A percentile compares a stretch with the other conserved stretches of the same genome.
These are phyloP conservation scores for Plenodomus tracheiphilus DNA, from an alignment of 2,329 filamentous ascomycete species.

Conservation along the genomic window DNA sequence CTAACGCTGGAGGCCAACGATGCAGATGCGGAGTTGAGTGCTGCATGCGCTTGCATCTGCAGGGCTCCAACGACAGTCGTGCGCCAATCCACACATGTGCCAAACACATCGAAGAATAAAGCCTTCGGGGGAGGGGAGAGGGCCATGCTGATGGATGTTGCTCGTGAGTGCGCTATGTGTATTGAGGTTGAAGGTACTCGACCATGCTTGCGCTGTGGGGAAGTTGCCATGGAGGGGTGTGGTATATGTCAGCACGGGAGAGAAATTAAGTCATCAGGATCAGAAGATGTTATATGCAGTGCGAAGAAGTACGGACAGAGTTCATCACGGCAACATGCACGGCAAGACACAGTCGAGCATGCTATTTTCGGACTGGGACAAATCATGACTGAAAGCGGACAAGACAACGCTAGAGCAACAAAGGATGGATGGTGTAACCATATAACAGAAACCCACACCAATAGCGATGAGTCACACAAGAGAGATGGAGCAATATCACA, in stretches of 20 bases:
- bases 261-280: slow-evolving; percentile 5
- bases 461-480: not conserved
- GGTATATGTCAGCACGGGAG: slow-evolving; percentile 13
- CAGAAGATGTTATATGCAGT: too few species aligned
- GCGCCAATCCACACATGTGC: slow-evolving; percentile 81
- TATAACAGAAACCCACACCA: not conserved
- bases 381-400: too few species aligned
- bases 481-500: slow-evolving; percentile 8
- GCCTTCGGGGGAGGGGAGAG: slow-evolving; percentile 52
- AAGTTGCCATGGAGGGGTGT: slow-evolving; percentile 15
- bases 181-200: slow-evolving; percentile 11
- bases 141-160: slow-evolving; percentile 23
- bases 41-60: slow-evolving; percentile 50
- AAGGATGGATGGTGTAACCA: not conserved
- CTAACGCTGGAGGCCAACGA: slow-evolving; percentile 54
- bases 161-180: not conserved
- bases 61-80: slow-evolving; percentile 66
- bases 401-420: too few species aligned
- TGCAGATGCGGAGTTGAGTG: slow-evolving; percentile 52
- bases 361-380: too few species aligned
- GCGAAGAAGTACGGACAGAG: too few species aligned
- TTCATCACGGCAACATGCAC: too few species aligned
- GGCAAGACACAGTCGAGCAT: slow-evolving; percentile 2
- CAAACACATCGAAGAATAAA: slow-evolving; percentile 76
- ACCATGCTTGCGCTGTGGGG: slow-evolving; percentile 15